phyloP scores from a whole-genome alignment of 805 yeast species.

The Yamadazyma laniorum region DNA sequence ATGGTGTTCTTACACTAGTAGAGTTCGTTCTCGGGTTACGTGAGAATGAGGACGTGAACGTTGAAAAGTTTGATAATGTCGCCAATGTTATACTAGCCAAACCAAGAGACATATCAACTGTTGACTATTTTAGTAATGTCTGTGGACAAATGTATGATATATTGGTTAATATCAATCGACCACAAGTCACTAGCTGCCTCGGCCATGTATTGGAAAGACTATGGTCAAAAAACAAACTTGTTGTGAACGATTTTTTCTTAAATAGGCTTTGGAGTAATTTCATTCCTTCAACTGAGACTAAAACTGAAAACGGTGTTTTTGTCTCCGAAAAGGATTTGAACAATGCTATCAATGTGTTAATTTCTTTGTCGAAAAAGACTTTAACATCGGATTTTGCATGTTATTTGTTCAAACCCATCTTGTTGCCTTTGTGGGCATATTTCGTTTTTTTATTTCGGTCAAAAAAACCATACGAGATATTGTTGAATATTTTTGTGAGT shows the following conservation, averaged over 20 bases:
- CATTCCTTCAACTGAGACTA: slow-evolving; percentile 27
- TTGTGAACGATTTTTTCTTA: slow-evolving; percentile 60
- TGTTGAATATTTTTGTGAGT: slow-evolving; percentile 38
- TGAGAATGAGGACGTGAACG: slow-evolving; percentile 65
- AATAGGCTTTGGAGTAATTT: slow-evolving; percentile 46
- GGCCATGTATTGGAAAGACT: slow-evolving; percentile 53
- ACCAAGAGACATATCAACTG: slow-evolving; percentile 51
- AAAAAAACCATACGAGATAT: slow-evolving; percentile 32
- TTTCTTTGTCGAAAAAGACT: slow-evolving; percentile 53
- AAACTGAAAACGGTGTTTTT: slow-evolving; percentile 22
- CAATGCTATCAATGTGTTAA: slow-evolving; percentile 61
- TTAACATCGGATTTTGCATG: slow-evolving; percentile 23
- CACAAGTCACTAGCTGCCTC: slow-evolving; percentile 55
- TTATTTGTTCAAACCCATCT: slow-evolving; percentile 29
- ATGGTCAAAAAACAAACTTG: slow-evolving; percentile 47
- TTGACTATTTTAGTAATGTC: slow-evolving; percentile 54
- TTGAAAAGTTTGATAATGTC: slow-evolving; percentile 65
- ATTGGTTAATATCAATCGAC: slow-evolving; percentile 58
- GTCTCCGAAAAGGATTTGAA: slow-evolving; percentile 52
- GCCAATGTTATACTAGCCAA: slow-evolving; percentile 62
- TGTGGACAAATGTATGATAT: slow-evolving; percentile 63
- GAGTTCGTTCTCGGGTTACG: slow-evolving; percentile 78
- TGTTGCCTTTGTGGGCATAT: slow-evolving; percentile 46
- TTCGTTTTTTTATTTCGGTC: slow-evolving; percentile 31
- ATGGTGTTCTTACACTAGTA: slow-evolving; percentile 71